Conservation (phyloP, 345 rosid species). For the Syzygium oleosum region DNA sequence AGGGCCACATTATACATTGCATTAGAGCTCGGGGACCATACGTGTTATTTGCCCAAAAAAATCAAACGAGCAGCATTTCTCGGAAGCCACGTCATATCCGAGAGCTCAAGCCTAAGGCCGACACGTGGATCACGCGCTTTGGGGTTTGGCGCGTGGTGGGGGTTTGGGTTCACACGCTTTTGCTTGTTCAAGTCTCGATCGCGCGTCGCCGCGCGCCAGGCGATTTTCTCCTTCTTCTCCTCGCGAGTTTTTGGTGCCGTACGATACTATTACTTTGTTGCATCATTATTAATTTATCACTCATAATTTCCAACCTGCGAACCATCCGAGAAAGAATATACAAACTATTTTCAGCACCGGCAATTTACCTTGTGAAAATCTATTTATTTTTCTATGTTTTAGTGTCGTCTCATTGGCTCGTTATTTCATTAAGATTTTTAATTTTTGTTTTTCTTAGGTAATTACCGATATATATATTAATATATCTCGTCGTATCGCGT, state of each 20-base stretch:
- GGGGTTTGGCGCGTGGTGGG: neutral
- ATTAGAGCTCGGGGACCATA: too few species aligned
- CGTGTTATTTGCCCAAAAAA: neutral
- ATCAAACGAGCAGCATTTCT: neutral
- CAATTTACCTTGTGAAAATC: too few species aligned
- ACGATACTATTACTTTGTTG: neutral
- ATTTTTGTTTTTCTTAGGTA: too few species aligned
- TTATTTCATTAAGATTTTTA: too few species aligned
- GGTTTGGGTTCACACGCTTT: neutral
- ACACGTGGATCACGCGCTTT: accelerated
- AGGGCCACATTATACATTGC: too few species aligned
- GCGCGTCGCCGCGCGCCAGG: neutral
- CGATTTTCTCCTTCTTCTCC: neutral
- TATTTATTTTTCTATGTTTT: too few species aligned
- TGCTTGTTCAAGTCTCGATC: neutral
- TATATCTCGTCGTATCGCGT: too few species aligned
- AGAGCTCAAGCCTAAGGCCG: neutral
- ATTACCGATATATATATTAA: too few species aligned
- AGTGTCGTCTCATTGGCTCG: too few species aligned
- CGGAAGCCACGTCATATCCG: neutral
- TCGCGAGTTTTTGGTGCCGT: neutral
- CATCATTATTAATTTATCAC: neutral
- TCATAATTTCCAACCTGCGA: too few species aligned
- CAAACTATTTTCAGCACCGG: too few species aligned
- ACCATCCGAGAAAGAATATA: too few species aligned